Evolutionary conservation across 345 rosid species (phyloP).

Genomic region (Moricandia arvensis): DNA sequence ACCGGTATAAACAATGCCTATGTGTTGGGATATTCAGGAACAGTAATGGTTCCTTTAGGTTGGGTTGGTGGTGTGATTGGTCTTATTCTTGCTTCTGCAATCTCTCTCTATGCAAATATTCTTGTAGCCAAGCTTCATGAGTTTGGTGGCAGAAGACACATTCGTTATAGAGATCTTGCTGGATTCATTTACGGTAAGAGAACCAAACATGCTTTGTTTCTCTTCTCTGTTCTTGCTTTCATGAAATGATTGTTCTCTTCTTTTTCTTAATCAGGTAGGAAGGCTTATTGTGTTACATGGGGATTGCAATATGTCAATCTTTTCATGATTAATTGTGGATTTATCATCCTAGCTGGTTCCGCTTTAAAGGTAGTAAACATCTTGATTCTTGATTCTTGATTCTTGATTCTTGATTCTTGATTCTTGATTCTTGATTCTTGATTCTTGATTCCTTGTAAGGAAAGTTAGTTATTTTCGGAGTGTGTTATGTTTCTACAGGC

Average conservation of each 20-base stretch:
- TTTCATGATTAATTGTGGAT: conserved; percentile 81
- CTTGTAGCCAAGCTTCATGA: conserved; percentile 87
- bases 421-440: neutral
- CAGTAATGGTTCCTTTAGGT: conserved; percentile 84
- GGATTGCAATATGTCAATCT: conserved; percentile 74
- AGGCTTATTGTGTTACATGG: conserved; percentile 67
- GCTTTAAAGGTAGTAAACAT: conserved; percentile 65
- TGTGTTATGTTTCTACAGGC: conserved; percentile 41
- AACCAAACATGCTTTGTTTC: conserved; percentile 1
- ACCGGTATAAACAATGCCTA: conserved; percentile 84
- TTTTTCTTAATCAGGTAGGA: conserved; percentile 46
- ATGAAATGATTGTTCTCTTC: neutral
- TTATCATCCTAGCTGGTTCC: conserved; percentile 69
- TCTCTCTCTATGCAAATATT: conserved; percentile 71
- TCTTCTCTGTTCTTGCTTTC: neutral
- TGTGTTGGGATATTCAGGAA: conserved; percentile 85
- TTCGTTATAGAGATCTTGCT: conserved; percentile 88
- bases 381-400: neutral
- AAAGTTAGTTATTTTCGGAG: neutral
- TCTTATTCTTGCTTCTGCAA: conserved; percentile 56
- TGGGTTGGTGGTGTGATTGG: conserved; percentile 76
- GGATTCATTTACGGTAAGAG: conserved; percentile 67
- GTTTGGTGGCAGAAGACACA: conserved; percentile 80
- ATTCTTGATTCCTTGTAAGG: neutral
- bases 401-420: neutral